Evolutionary conservation across 2,329 filamentous ascomycete species (phyloP), one percentile per base, ranked within the genome.

Genomic region (Colletotrichum caudatum): DNA sequence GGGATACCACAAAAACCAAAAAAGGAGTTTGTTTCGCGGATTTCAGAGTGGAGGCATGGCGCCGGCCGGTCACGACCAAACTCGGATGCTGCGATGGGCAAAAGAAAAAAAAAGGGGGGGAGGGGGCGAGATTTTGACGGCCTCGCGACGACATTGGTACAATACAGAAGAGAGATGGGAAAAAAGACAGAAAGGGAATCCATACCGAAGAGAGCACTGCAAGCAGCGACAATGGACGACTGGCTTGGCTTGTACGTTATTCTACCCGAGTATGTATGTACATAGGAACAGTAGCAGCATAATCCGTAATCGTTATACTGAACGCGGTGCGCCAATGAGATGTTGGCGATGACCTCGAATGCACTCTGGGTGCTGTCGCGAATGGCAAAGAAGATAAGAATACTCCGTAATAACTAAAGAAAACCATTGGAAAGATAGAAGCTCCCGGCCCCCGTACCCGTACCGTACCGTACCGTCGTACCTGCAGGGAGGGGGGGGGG

Each of bases 401-500:
- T n/a, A n/a, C n/a, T n/a, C n/a, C n/a, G n/a, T 6, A 18, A 18
- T 29, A 29, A 29, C 29, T 4, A 18, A 18, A 18, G 5, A 18
- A 16, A 41, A 41, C 1, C 3, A 44, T 29, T 3, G 23, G 29
- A 26, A 8, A 44, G 7, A 26, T 29, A 29, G 61, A 39, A 63
- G 68, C 51, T 71, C 35, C 53, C 35, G 33, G 33, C 7, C 35
- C 35, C 35, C 35, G 7, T 8, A 37, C 9, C 37, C 37, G n/a
- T 29, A 29, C 29, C 29, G 29, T 29, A 29, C 29, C 29, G 29
- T 29, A 29, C 29, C 29, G 70, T 72, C 29, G 70, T 72, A 70
- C 66, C 66, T 72, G 70, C 70, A 72, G 70, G 67, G n/a, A n/a
- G n/a, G n/a, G n/a, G n/a, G n/a, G n/a, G n/a, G 67, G 61, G 48